Conservation (phyloP, 2,329 filamentous ascomycete species). For the Pseudogymnoascus sp. region DNA sequence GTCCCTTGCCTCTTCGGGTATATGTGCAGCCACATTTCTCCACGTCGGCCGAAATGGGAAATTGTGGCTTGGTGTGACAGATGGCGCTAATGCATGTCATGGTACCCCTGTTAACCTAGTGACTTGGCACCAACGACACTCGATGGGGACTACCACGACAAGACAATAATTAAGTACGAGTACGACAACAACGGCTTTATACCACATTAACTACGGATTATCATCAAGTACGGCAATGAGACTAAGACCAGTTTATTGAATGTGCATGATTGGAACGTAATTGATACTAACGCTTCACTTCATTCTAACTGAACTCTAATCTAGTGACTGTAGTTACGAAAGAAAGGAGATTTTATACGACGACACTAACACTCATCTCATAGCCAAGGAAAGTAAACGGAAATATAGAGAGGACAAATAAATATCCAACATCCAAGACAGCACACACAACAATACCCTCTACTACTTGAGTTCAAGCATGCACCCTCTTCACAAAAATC, state of each 20-base stretch:
- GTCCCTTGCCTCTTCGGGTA: background rate
- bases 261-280: background rate
- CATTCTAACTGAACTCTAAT: background rate
- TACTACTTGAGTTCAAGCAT: background rate
- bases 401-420: background rate
- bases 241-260: background rate
- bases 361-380: background rate
- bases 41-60: background rate
- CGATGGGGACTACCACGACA: background rate
- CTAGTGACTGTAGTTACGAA: background rate
- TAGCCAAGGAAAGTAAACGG: background rate
- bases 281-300: background rate
- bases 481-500: background rate
- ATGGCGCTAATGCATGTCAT: background rate
- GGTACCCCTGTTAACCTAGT: background rate
- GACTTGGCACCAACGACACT: background rate
- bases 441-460: background rate
- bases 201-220: background rate
- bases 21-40: background rate
- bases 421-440: background rate
- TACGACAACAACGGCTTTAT: background rate
- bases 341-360: background rate
- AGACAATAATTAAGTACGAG: background rate
- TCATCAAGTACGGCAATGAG: background rate
- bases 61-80: background rate